Conservation (phyloP, 306 rosid species). For the Prunus kanzakura region DNA sequence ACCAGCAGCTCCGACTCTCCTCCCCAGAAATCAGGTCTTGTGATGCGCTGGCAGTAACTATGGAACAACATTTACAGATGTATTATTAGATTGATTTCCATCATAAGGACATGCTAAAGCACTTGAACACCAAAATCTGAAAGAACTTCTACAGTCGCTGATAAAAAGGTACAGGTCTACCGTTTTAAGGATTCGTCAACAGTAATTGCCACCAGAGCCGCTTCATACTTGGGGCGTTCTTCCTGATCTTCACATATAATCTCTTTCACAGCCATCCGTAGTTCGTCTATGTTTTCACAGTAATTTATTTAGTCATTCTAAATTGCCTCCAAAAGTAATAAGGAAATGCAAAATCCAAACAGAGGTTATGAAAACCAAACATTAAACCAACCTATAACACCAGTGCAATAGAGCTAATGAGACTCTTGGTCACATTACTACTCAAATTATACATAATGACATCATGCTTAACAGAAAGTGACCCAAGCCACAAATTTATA, state of each 20-base stretch:
- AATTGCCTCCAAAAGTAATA: background rate
- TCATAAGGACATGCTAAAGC: background rate
- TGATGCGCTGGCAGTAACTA: constrained; percentile 88
- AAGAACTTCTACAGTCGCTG: background rate
- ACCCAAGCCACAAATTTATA: background rate
- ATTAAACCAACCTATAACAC: background rate
- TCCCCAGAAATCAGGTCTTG: constrained; percentile 88
- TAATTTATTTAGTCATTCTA: background rate
- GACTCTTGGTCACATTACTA: background rate
- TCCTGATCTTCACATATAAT: constrained; percentile 61
- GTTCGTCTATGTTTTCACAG: constrained; percentile 55
- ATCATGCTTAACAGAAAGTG: background rate
- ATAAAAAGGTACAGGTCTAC: constrained; percentile 28
- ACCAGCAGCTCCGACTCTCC: constrained; percentile 97
- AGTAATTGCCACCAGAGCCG: constrained; percentile 78
- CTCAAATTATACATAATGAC: background rate
- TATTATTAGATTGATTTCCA: constrained; percentile 1
- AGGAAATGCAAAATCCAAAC: background rate
- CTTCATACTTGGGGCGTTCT: constrained; percentile 66
- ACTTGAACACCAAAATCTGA: constrained; percentile 17
- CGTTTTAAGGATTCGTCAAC: constrained; percentile 80
- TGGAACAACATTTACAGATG: constrained; percentile 20
- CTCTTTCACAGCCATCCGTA: constrained; percentile 91
- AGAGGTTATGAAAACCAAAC: background rate
- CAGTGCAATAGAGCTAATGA: background rate